Conservation (phyloP, 2,329 filamentous ascomycete genomes). For the Didymella glomerata region DNA sequence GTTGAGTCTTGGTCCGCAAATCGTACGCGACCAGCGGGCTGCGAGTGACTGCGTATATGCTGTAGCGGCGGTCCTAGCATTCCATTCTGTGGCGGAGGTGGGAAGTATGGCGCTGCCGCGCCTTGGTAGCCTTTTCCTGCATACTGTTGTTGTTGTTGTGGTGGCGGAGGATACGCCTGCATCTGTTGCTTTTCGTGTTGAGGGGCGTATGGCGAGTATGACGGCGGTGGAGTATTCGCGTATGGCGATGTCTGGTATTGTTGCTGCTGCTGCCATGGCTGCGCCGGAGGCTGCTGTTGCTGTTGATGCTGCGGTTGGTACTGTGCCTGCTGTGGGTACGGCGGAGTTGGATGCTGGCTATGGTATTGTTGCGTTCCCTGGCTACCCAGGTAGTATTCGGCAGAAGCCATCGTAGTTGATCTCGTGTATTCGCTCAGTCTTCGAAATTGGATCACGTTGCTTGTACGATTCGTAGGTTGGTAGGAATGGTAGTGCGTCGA, state of each 20-base stretch:
- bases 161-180: slow-evolving; percentile 30
- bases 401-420: slow-evolving; percentile 41
- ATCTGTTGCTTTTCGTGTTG: slow-evolving; percentile 38
- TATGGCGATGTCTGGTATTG: slow-evolving; percentile 24
- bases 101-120: slow-evolving; percentile 14
- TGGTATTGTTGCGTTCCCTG: slow-evolving; percentile 33
- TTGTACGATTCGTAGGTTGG: slow-evolving; percentile 1
- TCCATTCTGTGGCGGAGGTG: slow-evolving; percentile 25
- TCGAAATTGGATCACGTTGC: background rate
- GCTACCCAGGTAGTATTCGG: slow-evolving; percentile 46
- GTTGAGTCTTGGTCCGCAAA: slow-evolving; percentile 39
- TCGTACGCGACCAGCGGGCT: slow-evolving; percentile 41
- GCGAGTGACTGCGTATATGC: slow-evolving; percentile 41
- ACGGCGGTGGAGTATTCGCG: slow-evolving; percentile 25
- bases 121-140: slow-evolving; percentile 17
- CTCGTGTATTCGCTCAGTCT: background rate
- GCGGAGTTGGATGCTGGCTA: slow-evolving; percentile 24
- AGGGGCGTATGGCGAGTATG: slow-evolving; percentile 29
- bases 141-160: slow-evolving; percentile 24
- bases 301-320: slow-evolving; percentile 29
- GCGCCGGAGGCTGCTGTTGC: slow-evolving; percentile 25
- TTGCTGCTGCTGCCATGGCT: slow-evolving; percentile 26
- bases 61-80: slow-evolving; percentile 41
- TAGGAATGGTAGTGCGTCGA: slow-evolving; percentile 8
- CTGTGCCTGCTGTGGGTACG: slow-evolving; percentile 21